A percentile compares a stretch with the other conserved stretches of the same genome.
These are phyloP conservation scores for Penicillium egyptiacum DNA, from an alignment of 495 filamentous ascomycete species.

Conservation along the genomic window DNA sequence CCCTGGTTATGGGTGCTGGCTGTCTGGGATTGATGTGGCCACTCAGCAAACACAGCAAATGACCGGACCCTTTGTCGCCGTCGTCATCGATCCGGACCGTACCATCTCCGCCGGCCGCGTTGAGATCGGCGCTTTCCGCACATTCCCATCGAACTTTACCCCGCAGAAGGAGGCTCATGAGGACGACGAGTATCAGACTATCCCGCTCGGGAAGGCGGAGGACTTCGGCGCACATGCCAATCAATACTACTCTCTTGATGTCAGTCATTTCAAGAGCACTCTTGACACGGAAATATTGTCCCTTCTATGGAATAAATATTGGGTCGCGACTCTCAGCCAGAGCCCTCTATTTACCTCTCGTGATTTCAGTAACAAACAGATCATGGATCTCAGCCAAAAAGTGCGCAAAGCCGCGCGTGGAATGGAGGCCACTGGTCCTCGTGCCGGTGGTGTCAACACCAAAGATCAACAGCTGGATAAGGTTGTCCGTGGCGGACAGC, in stretches of 20 bases:
- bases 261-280: slow-evolving; percentile 89
- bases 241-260: slow-evolving; percentile 86
- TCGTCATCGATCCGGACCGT: slow-evolving; percentile 96
- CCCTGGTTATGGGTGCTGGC: slow-evolving; percentile 98
- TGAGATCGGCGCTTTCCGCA: slow-evolving; percentile 96
- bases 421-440: slow-evolving; percentile 43
- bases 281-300: slow-evolving; percentile 84
- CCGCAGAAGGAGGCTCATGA: slow-evolving; percentile 45
- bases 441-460: slow-evolving; percentile 26
- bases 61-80: slow-evolving; percentile 87
- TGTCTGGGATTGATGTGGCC: slow-evolving; percentile 90
- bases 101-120: slow-evolving; percentile 94
- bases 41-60: slow-evolving; percentile 88
- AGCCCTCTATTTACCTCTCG: slow-evolving; percentile 89
- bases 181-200: slow-evolving; percentile 57
- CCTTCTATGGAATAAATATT: slow-evolving; percentile 98
- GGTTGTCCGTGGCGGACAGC: slow-evolving; percentile 73
- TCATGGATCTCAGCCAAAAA: slow-evolving; percentile 81
- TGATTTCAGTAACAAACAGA: slow-evolving; percentile 90
- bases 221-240: slow-evolving; percentile 93
- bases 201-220: slow-evolving; percentile 87
- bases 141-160: slow-evolving; percentile 77
- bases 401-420: slow-evolving; percentile 59
- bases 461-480: slow-evolving; percentile 73
- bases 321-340: slow-evolving; percentile 97